Percentiles rank a stretch among this genome's conserved stretches.
phyloP scores from a whole-genome alignment of 2,329 filamentous ascomycete species.

The Pestalotiopsis sp. region DNA sequence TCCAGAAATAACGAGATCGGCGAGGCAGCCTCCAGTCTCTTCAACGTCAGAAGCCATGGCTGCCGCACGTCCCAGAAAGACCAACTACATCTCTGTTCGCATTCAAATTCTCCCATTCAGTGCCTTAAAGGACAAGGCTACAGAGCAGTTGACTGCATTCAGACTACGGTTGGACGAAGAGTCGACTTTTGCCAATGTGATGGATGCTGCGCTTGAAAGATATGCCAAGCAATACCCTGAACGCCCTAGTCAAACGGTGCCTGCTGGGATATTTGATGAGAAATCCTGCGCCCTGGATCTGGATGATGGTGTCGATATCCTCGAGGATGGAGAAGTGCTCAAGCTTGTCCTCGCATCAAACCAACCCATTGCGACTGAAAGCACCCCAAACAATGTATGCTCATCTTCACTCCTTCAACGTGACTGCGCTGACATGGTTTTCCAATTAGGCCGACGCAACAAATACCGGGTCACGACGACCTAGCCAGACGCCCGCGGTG shows the following conservation, averaged over 20 bases:
- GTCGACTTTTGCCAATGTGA: not conserved
- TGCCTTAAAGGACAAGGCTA: not conserved
- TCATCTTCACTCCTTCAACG: not conserved
- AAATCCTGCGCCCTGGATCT: slow-evolving; percentile 1
- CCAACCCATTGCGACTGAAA: no score
- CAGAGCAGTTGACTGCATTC: not conserved
- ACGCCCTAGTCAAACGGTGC: not conserved
- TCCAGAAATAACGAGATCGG: not conserved
- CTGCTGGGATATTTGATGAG: not conserved
- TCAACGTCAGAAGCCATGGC: not conserved
- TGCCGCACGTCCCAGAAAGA: not conserved
- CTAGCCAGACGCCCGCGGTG: not conserved
- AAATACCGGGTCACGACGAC: not conserved
- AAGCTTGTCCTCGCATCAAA: slow-evolving; percentile 5
- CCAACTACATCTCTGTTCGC: not conserved
- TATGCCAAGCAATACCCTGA: not conserved
- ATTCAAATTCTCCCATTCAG: not conserved
- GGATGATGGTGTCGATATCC: slow-evolving; percentile 1
- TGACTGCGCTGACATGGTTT: not conserved
- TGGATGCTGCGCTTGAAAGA: slow-evolving; percentile 1
- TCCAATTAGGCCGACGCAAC: not conserved
- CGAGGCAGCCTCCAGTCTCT: not conserved
- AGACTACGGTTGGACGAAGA: not conserved
- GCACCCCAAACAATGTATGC: not conserved
- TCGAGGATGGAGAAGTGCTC: not conserved